Evolutionary conservation across 1,284 basidiomycete genomes (phyloP).

Genomic region (Exobasidium rhododendri): DNA sequence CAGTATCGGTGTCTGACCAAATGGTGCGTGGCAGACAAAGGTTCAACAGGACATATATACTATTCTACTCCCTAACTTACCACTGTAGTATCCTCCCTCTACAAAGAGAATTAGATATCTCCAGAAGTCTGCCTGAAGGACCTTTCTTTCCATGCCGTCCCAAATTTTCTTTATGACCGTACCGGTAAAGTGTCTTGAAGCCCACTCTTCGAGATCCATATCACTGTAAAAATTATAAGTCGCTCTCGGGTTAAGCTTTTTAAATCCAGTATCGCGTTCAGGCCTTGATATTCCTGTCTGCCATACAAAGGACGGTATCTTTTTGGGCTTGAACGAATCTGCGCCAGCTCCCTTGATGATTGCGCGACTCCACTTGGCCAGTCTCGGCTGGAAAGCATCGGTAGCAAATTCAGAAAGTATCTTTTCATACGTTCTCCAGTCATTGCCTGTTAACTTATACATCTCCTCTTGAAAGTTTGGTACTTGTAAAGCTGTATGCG

Average conservation of each 20-base stretch:
- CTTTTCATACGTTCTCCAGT: background rate
- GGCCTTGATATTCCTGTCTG: background rate
- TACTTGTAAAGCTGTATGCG: too few species aligned
- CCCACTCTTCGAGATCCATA: background rate
- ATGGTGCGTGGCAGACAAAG: background rate
- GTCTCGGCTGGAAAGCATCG: background rate
- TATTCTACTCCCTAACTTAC: slow-evolving; percentile 1
- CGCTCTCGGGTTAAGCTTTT: background rate
- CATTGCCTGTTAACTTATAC: too few species aligned
- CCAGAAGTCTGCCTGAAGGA: background rate
- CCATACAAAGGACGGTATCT: too few species aligned
- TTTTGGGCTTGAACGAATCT: too few species aligned
- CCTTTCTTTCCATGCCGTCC: background rate
- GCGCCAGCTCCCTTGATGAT: too few species aligned
- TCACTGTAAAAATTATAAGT: background rate
- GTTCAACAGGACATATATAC: background rate
- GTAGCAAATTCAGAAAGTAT: background rate
- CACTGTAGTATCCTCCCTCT: background rate
- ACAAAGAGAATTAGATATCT: background rate
- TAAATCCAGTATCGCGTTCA: background rate
- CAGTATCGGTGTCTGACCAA: slow-evolving; percentile 1
- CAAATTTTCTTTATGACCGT: background rate
- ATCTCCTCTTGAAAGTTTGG: too few species aligned
- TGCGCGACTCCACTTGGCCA: background rate
- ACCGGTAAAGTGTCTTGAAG: background rate